phyloP scores from a whole-genome alignment of 805 yeast species.

The Lipomyces yamanashiensis region DNA sequence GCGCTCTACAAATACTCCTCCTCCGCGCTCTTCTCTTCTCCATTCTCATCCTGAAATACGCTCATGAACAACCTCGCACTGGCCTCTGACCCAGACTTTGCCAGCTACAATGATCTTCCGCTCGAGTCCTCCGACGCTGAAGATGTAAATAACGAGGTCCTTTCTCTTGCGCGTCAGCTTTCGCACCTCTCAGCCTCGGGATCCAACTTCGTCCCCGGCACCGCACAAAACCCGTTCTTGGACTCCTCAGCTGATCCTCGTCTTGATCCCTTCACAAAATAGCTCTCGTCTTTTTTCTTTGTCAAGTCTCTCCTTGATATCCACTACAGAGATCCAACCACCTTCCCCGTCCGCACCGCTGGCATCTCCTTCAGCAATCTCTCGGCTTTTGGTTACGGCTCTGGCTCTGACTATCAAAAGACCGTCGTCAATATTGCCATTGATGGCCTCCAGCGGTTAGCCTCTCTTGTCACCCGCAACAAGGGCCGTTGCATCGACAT shows the following conservation, averaged over 20 bases:
- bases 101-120: neutral
- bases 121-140: too few species aligned
- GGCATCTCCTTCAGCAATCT: constrained; percentile 65
- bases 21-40: neutral
- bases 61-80: neutral
- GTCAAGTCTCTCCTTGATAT: constrained; percentile 61
- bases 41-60: neutral
- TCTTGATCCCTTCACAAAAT: constrained; percentile 62
- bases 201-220: neutral
- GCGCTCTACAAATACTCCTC: neutral
- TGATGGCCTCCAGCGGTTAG: constrained; percentile 44
- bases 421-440: constrained; percentile 56
- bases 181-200: constrained; percentile 22
- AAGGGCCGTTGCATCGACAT: constrained; percentile 40
- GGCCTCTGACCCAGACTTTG: constrained; percentile 3
- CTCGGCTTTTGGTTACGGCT: constrained; percentile 66
- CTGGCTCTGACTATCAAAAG: constrained; percentile 68
- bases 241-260: constrained; percentile 46
- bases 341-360: constrained; percentile 62
- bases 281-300: constrained; percentile 66
- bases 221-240: constrained; percentile 27
- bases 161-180: constrained; percentile 34
- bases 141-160: constrained; percentile 19
- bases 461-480: constrained; percentile 36
- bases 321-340: constrained; percentile 60